Conservation (phyloP, 139 green algal genomes). For the Trebouxia sp. region DNA sequence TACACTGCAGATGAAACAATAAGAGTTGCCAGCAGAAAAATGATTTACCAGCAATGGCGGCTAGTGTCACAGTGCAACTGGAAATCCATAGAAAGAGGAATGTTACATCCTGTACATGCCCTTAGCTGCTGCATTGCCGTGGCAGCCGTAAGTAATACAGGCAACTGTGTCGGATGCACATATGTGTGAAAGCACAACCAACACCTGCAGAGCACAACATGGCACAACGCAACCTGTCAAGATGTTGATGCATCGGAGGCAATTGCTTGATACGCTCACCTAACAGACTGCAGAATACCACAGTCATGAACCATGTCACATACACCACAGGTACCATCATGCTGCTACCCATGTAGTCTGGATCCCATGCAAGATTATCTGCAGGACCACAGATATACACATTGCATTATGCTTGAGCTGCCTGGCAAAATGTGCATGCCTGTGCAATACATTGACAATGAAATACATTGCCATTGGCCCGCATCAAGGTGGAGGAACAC, state of each 20-base stretch:
- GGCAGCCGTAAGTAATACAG: background rate
- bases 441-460: no score
- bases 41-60: no score
- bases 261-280: background rate
- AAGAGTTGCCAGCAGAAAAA: no score
- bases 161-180: no score
- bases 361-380: slow-evolving; percentile 48
- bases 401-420: no score
- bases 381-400: background rate
- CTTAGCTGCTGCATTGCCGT: background rate
- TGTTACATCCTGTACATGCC: background rate
- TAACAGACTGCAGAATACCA: background rate
- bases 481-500: no score
- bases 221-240: background rate
- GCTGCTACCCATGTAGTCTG: slow-evolving; percentile 42
- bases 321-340: slow-evolving; percentile 52
- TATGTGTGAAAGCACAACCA: background rate
- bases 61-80: no score
- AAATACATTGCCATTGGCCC: no score
- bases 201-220: background rate
- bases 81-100: background rate
- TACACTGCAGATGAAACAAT: slow-evolving; percentile 11
- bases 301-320: slow-evolving; percentile 19
- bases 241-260: background rate
- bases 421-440: no score